Base-by-base conservation (phyloP, 2,329 filamentous ascomycete genomes). In the Pseudogymnoascus sp. region DNA sequence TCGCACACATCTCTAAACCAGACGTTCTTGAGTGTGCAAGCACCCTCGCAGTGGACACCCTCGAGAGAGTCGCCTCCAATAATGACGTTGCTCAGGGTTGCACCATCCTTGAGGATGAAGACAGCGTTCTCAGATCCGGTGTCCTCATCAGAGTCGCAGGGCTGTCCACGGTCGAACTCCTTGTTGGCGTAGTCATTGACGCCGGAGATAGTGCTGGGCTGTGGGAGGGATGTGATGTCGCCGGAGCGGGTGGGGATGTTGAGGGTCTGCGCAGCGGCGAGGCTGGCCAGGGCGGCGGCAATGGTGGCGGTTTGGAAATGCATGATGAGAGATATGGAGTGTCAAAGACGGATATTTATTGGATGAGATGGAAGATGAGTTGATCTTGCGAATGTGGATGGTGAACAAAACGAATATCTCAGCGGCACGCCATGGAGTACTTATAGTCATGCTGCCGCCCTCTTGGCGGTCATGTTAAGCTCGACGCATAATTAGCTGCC, bases 61-160 rank as follows among this genome's bases (percentile, higher is more conserved):
- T 81, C 81, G 37, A 77, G 75, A 65, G 82, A 75, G 64, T 79
- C 76, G n/a, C 75, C 75, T 21, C 82, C 80, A 61, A 83, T 82
- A 69, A 83, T 82, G 69, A 80, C 80, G 68, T 83, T 83, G 66
- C 76, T 78, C 28, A 83, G 72, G 25, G 76, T 80, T 31, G 77
- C 82, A 31, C 81, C 81, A 60, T 77, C 73, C 70, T 78, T 75
- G 61, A 84, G 74, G 65, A 80, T 75, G 76, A 84, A 84, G 70
- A 84, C 80, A 53, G 81, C 78, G 61, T 78, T 63, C 3, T 16
- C 28, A 23, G 56, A 63, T 65, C 67, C 67, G 18, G 66, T 68
- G 31, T 69, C 68, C 6, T 42, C 62, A 18, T 68, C 67, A 9
- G 63, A 63, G 64, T 68, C 49, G 56, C 68, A 69, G 31, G 63